Base-by-base conservation (phyloP, 163 green algal species). In the Scenedesmus sp. region DNA sequence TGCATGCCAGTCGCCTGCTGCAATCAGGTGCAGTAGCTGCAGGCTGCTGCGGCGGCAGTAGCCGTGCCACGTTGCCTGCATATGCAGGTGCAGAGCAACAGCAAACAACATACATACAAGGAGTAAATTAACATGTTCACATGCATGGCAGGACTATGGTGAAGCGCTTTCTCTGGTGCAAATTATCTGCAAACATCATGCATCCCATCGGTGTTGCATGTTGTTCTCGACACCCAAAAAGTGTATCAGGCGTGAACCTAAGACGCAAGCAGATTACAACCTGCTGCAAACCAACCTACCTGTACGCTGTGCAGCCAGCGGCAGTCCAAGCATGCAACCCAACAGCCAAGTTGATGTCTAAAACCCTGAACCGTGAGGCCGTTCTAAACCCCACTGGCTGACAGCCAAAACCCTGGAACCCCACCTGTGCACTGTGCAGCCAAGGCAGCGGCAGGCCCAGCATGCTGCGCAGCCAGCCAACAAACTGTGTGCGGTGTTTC, bases 11-110 rank as follows among this genome's bases (percentile, higher is more conserved):
- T 86, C 26, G 9, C 57, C 87, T 23, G 87, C 87, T 62, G 87
- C 87, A 18, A 88, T 67, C 55, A 76, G 83, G 83, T 88, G 83
- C 57, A 88, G 83, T 57, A 88, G 83, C 57, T 57, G 57, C 57
- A 88, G 83, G 57, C 57, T 74, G 57, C 12, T 46, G 18, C 55
- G 83, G 18, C 57, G 83, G 55, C 18, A n/a, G 83, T 73, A 73
- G 83, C 83, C 83, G 55, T 57, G 13, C 83, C 83, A 88, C 2
- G 57, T 74, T 12, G 56, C 83, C 83, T 88, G 83, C 54, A 57
- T 12, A 4, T 70, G 16, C 81, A 86, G 34, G 16, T n/a, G 18
- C 15, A 23, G 67, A 23, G 18, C 9, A 6, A 77, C 67, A n/a
- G 67, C 12, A 77, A 9, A 77, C 16, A 9, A 77, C 34, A 46